Conservation (phyloP, 2,329 filamentous ascomycete genomes). For the Rutstroemia sp. region DNA sequence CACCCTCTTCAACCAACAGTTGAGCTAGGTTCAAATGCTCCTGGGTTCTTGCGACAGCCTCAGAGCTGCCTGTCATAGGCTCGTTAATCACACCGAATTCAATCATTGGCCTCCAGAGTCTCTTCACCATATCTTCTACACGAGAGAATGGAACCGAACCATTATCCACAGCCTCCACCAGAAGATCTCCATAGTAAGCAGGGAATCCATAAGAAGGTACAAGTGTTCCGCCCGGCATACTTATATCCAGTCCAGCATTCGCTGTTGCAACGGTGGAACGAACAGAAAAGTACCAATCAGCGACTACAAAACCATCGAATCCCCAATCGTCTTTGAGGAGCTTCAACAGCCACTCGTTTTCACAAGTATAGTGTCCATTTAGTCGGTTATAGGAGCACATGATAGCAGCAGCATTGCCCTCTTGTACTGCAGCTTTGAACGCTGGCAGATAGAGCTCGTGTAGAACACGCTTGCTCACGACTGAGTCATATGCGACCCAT, state of each 20-base stretch:
- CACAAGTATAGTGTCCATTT: slow-evolving; percentile 61
- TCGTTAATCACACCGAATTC: neutral
- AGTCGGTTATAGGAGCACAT: slow-evolving; percentile 79
- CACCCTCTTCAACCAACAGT: neutral
- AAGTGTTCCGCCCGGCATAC: slow-evolving; percentile 15
- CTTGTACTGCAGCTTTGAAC: neutral
- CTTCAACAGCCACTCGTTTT: slow-evolving; percentile 73
- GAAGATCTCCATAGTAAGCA: slow-evolving; percentile 19
- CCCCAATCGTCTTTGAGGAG: slow-evolving; percentile 77
- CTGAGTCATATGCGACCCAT: neutral
- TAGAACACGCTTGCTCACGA: neutral
- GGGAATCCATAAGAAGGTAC: slow-evolving; percentile 1
- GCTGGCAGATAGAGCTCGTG: neutral
- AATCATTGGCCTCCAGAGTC: slow-evolving; percentile 29
- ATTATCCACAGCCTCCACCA: slow-evolving; percentile 48
- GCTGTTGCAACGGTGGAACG: slow-evolving; percentile 70
- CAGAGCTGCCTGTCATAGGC: neutral
- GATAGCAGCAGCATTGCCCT: slow-evolving; percentile 58
- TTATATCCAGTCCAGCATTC: slow-evolving; percentile 70
- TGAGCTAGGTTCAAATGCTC: neutral
- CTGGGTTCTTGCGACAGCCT: neutral
- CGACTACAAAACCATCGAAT: slow-evolving; percentile 78
- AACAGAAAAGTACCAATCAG: slow-evolving; percentile 79
- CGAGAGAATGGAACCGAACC: slow-evolving; percentile 58
- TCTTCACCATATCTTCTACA: slow-evolving; percentile 55